Evolutionary conservation across 768 basidiomycete species (phyloP), one percentile per base, ranked within the genome.

Genomic region (Amanita thiersii): DNA sequence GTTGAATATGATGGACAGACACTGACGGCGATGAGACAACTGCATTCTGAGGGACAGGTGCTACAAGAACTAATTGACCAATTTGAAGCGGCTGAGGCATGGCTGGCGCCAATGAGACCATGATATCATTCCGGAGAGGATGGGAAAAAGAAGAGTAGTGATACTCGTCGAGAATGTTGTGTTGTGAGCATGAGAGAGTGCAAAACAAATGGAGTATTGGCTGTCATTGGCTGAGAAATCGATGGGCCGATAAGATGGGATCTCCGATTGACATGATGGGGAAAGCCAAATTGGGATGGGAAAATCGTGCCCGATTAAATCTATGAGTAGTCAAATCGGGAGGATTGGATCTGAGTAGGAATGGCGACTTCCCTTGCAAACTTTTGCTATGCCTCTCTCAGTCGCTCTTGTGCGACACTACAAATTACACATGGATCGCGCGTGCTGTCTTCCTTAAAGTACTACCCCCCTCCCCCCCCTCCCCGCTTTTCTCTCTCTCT

Each of bases 81-180:
- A 66, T 99, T 97, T 64, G 92, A 97, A 67, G 82, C 81, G 38
- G 94, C 94, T 11, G 90, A 99, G 61, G 79, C 78, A 46, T 97
- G 92, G 91, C 69, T 97, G 50, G 80, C 77, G 49, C 91, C 91
- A 47, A 90, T 90, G 87, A 67, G 87, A 53, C 87, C 87, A 52
- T 89, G 70, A 79, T 43, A 43, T 37, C 42, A 43, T 36, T 34
- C 32, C 17, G 32, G 40, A 52, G 46, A 31, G 29, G 15, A 42
- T 43, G 35, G 24, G 43, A 37, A 20, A 23, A 39, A 29, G 15
- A 14, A 33, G n/a, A 3, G 23, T 36, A 26, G 30, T 11, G 25
- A 18, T 31, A 23, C 40, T 2, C 24, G 36, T 37, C 31, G 40
- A 37, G 21, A 25, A 19, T 38, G 33, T 43, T 43, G 4, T 20